These are phyloP conservation scores for Selaginella moellendorffii DNA, from an alignment of 75 land plant species.

Conservation along the genomic window DNA sequence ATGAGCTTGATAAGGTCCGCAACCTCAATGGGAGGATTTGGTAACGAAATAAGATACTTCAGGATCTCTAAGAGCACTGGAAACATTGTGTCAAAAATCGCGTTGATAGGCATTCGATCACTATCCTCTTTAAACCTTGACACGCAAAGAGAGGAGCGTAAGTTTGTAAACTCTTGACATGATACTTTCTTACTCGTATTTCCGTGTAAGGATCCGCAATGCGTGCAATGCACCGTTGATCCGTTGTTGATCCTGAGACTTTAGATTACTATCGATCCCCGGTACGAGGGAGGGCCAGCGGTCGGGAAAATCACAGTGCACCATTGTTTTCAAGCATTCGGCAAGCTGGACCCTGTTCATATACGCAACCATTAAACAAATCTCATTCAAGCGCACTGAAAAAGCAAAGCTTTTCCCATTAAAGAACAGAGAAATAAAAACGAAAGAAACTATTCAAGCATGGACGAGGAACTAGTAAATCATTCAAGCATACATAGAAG, in stretches of 20 bases:
- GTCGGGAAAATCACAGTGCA: slow-evolving; percentile 89
- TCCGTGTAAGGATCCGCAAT: slow-evolving; percentile 79
- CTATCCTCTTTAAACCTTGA: slow-evolving; percentile 96
- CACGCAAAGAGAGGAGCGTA: no score
- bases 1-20: slow-evolving; percentile 91
- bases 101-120: slow-evolving; percentile 66
- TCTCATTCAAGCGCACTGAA: no score
- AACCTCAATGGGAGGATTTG: slow-evolving; percentile 66
- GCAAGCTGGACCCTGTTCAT: slow-evolving; percentile 65
- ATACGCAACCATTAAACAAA: no score
- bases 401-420: no score
- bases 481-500: no score
- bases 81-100: slow-evolving; percentile 76
- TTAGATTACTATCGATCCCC: slow-evolving; percentile 59
- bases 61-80: slow-evolving; percentile 67
- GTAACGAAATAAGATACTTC: slow-evolving; percentile 55
- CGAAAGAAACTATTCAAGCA: no score
- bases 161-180: no score
- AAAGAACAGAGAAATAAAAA: no score
- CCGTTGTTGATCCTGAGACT: slow-evolving; percentile 56
- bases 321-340: slow-evolving; percentile 84
- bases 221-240: slow-evolving; percentile 81
- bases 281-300: slow-evolving; percentile 80
- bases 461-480: no score
- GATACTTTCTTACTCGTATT: slow-evolving; percentile 99